Base-by-base conservation (phyloP, 1,139 yeast genomes). In the Candida glucosophila region DNA sequence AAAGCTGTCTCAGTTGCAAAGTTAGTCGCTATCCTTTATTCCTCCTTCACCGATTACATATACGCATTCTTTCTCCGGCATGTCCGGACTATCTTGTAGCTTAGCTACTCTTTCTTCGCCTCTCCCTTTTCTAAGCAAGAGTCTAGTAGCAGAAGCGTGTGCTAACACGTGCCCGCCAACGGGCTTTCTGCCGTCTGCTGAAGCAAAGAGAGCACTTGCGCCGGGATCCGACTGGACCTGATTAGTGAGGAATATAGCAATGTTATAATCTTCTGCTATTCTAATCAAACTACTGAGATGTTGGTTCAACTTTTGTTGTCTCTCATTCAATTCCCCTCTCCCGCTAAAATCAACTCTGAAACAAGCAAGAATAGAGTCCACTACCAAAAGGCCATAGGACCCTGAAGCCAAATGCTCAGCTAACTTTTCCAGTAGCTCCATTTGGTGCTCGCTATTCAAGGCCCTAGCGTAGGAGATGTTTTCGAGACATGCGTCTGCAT, bases 141-240 rank as follows among this genome's bases (percentile, higher is more conserved):
- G 57, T 40, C 79, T 57, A 2, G 80, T 74, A 3, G 78, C 79
- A 10, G 77, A 70, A 1, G 78, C 78, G 47, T 73, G 78, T 1
- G 78, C 78, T 29, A 73, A 47, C 19, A 73, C 73, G 45, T 73
- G 80, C 0, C 79, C 80, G 15, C 79, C 80, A 31, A 73, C 68
- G 1, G 80, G 80, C 41, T 73, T 73, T 33, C 78, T 57, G 6
- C 79, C 77, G 47, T 74, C 80, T 11, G 75, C 77, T 18, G 75
- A 57, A 1, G 79, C 79, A 52, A 73, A 73, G 29, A 73, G 47
- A 3, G 77, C 71, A 28, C 77, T 69, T 1, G 79, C 80, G 23
- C 80, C 80, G 2, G 79, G 79, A 37, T 73, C 79, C n/a, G 77
- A 67, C 43, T 73, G 80, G 7, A 72, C 78, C 41, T 73, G 79